Evolutionary conservation across 768 basidiomycete genomes (phyloP).

Genomic region (Cantharellus anzutake): DNA sequence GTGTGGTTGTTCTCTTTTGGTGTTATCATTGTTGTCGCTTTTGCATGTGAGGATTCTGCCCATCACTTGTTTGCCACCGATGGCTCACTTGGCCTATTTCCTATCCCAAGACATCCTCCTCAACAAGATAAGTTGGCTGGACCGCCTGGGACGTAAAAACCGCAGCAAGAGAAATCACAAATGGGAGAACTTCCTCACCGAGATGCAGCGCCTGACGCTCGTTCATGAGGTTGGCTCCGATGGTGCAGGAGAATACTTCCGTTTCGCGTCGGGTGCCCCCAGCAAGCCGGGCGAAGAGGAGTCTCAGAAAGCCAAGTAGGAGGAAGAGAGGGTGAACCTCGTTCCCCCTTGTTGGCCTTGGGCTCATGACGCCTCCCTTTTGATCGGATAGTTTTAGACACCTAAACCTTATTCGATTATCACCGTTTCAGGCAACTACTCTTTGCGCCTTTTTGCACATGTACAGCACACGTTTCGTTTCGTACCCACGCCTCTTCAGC

Average conservation of each 20-base stretch:
- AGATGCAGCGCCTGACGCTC: slow-evolving; percentile 23
- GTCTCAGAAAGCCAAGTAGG: not conserved
- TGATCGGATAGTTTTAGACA: no score
- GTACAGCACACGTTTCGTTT: no score
- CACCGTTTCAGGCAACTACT: no score
- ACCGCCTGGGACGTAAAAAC: slow-evolving; percentile 20
- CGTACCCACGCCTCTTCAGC: no score
- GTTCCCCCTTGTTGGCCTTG: no score
- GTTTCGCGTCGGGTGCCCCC: not conserved
- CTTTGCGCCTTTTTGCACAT: no score
- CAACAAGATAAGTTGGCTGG: slow-evolving; percentile 22
- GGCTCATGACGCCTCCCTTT: no score
- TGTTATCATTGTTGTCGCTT: not conserved
- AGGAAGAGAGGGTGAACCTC: no score
- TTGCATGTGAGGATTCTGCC: not conserved
- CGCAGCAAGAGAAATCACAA: slow-evolving; percentile 20
- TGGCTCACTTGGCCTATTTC: not conserved
- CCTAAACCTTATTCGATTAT: no score
- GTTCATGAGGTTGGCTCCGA: slow-evolving; percentile 18
- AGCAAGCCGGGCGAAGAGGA: not conserved
- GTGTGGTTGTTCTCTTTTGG: not conserved
- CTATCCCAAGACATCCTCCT: slow-evolving; percentile 15
- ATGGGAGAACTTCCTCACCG: slow-evolving; percentile 23
- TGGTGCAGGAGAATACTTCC: not conserved
- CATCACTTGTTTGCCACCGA: not conserved